Base-by-base conservation (phyloP, 371 early-diverging fungal genomes). In the Zychaea mexicana region DNA sequence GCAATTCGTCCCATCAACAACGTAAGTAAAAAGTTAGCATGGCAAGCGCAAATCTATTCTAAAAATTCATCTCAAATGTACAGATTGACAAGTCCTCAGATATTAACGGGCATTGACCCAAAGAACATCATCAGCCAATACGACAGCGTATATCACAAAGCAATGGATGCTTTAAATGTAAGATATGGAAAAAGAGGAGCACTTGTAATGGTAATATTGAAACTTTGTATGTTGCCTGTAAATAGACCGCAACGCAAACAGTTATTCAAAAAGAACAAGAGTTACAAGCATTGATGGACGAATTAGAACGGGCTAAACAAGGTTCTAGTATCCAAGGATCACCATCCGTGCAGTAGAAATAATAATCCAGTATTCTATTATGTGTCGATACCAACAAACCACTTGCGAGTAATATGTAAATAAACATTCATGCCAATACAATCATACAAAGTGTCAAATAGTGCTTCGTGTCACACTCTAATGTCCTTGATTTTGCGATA, bases 91-190 rank as follows among this genome's bases (percentile, higher is more conserved):
- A 56, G 24, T n/a, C 17, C 54, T 12, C 19, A 38, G 1, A 54
- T 39, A 17, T 38, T 62, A 22, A 24, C 0, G 5, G 19, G 31
- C 12, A 38, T 56, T 19, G 42, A 55, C 26, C 31, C 62, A 38
- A 15, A 24, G 28, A 33, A 57, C 28, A 62, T 61, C n/a, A 61
- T 58, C 19, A 33, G 32, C 21, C 66, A 60, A 49, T 66, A 61
- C 33, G 66, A 66, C 21, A 45, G 31, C 15, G 54, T 66, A n/a
- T 66, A 66, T 57, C 52, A 57, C 21, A 62, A 47, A 28, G 62
- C 67, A 4, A 67, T 66, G 59, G 42, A 57, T 15, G 59, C 49
- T 47, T 52, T 64, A 36, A 47, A 57, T 49, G 65, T 64, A 58
- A 56, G 24, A 17, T 8, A 59, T 39, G 13, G 22, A 19, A 0